Base-by-base conservation (phyloP, 2,329 filamentous ascomycete species). In the Colletotrichum australisinense region DNA sequence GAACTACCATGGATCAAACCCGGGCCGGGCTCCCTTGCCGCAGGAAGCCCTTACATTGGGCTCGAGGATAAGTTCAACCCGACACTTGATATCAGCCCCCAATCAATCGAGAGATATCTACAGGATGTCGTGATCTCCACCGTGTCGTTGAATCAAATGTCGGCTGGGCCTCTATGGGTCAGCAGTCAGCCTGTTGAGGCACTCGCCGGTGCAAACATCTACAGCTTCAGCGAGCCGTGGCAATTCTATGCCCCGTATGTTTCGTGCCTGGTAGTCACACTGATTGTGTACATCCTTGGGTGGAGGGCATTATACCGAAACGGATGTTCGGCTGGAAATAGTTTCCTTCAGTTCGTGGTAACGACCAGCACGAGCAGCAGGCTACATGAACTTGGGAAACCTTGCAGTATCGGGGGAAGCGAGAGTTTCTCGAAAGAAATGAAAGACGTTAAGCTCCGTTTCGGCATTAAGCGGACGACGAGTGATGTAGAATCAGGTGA, bases 11-110 rank as follows among this genome's bases (percentile, higher is more conserved):
- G n/a, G 19, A 24, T 35, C 2, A 38, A 22, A 2, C 46, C 26
- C 16, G 46, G 24, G 16, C 49, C 4, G 9, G 59, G 12, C 19
- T 53, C n/a, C 22, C 49, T 53, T 6, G 60, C 52, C 12, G 38
- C 63, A 1, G 60, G 28, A 11, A 72, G 65, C 12, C 65, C 65
- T 3, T 72, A 49, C 19, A 14, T 72, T 22, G 69, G 19, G 5
- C 60, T 38, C 22, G 11, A n/a, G n/a, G 53, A 72, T 19, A 56
- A 22, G 9, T 32, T 55, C 38, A 53, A 52, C 8, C 59, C 59
- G 1, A 1, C 12, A 1, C 24, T 63, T 14, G 14, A 58, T 16
- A 26, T 69, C 11, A 52, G 32, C 2, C 35, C 60, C 24, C 32
- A 59, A 22, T 38, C 26, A 5, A 19, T 65, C 0, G 35, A 69